A percentile compares a stretch with the other conserved stretches of the same genome.
These are phyloP conservation scores for Paxillus involutus DNA, from an alignment of 768 basidiomycete species.

Conservation along the genomic window DNA sequence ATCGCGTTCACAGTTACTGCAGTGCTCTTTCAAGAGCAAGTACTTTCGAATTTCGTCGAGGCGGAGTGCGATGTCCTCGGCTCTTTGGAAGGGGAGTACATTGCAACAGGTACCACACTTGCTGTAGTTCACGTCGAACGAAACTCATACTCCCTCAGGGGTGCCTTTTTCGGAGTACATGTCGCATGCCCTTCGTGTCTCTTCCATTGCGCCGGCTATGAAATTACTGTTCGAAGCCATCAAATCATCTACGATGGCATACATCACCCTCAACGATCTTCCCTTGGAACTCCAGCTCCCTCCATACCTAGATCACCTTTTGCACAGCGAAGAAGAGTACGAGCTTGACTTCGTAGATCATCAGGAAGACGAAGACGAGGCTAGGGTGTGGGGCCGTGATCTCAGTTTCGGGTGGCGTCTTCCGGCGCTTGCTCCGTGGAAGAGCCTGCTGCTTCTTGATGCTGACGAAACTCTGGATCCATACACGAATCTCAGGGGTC, in stretches of 20 bases:
- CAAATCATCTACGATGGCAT: slow-evolving; percentile 72
- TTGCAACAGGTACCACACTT: slow-evolving; percentile 62
- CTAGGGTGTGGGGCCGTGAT: slow-evolving; percentile 63
- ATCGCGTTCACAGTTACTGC: slow-evolving; percentile 89
- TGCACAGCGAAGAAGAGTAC: slow-evolving; percentile 63
- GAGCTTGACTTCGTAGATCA: slow-evolving; percentile 51
- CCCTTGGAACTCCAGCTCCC: slow-evolving; percentile 87
- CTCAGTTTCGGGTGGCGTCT: slow-evolving; percentile 72
- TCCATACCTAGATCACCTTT: slow-evolving; percentile 69
- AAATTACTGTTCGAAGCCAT: slow-evolving; percentile 78
- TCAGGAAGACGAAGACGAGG: slow-evolving; percentile 52
- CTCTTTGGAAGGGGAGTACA: slow-evolving; percentile 66
- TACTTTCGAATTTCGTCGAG: slow-evolving; percentile 83
- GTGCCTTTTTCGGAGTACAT: slow-evolving; percentile 58
- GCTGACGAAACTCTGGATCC: slow-evolving; percentile 56
- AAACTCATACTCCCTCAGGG: slow-evolving; percentile 38
- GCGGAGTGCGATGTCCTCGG: slow-evolving; percentile 72
- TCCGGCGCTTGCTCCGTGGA: slow-evolving; percentile 85
- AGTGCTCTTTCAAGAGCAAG: slow-evolving; percentile 90
- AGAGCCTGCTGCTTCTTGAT: slow-evolving; percentile 79
- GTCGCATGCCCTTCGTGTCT: slow-evolving; percentile 57
- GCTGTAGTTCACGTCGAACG: background rate
- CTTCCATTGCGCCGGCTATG: slow-evolving; percentile 78
- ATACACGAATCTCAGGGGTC: slow-evolving; percentile 56
- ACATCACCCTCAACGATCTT: slow-evolving; percentile 74